Percentiles rank a stretch among this genome's conserved stretches.
Evolutionary conservation across 2,329 filamentous ascomycete genomes (phyloP).

Genomic region (Stenocarpella maydis): DNA sequence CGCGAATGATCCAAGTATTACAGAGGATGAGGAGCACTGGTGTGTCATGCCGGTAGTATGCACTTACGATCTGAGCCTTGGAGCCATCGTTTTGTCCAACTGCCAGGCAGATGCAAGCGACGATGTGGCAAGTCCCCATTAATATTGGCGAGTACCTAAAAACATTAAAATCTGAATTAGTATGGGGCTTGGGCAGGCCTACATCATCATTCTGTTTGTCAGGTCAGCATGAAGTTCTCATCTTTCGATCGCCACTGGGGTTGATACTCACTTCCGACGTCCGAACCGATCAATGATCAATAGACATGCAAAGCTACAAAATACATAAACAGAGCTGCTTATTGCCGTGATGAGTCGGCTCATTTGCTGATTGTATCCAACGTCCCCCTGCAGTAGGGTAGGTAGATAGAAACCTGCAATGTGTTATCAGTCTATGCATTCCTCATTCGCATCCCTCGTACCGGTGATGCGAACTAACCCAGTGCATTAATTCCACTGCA

Average conservation of each 20-base stretch:
- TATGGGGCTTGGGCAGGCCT: not conserved
- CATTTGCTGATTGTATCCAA: constrained; percentile 57
- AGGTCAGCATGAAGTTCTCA: not conserved
- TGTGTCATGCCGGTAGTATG: no score
- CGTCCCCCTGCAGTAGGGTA: constrained; percentile 62
- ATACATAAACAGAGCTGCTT: constrained; percentile 52
- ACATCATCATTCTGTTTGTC: constrained; percentile 48
- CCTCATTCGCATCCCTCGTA: not conserved
- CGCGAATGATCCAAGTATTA: not conserved
- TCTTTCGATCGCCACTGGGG: not conserved
- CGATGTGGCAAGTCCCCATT: constrained; percentile 48
- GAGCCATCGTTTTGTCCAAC: constrained; percentile 39
- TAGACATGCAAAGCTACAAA: constrained; percentile 47
- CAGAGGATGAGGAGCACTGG: not conserved
- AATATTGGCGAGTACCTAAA: constrained; percentile 44
- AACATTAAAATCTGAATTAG: not conserved
- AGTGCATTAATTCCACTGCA: constrained; percentile 33
- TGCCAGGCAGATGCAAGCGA: constrained; percentile 44
- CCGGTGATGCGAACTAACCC: constrained; percentile 3
- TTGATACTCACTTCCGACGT: constrained; percentile 45
- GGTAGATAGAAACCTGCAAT: constrained; percentile 55
- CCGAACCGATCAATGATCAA: constrained; percentile 52
- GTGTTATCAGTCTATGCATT: not conserved
- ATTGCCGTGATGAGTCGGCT: constrained; percentile 62
- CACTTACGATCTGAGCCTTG: constrained; percentile 41